Evolutionary conservation across 768 basidiomycete genomes (phyloP), one percentile per base, ranked within the genome.

Genomic region (Lactifluus piperatus): DNA sequence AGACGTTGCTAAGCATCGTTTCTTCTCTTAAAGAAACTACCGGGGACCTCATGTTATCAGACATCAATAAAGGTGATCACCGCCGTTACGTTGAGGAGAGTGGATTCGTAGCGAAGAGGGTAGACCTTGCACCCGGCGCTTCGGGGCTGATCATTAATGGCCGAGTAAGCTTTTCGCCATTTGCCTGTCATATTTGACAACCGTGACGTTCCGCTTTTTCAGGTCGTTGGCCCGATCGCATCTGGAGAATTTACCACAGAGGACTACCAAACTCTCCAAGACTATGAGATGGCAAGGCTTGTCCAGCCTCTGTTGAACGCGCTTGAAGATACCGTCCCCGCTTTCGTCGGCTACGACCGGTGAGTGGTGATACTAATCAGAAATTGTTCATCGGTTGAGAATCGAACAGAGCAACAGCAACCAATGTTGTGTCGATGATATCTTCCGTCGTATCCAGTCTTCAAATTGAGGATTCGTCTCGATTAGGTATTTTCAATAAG

Each of bases 171-270:
- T 8, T 16, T 58, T 2, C 18, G 24, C 9, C 57, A 26, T 20
- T 26, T 10, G 5, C 20, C 3, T 3, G 5, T 27, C 27, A 30
- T 36, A 30, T 30, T 7, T 22, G 55, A 24, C 11, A 50, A n/a
- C 52, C 37, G 54, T 44, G 37, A 62, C 47, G 4, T 37, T 16
- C 4, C 27, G 24, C 13, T 6, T 16, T 29, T 27, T 45, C 64
- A 95, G 94, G 71, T 95, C 52, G 74, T 97, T 27, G 90, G 91
- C 0, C 91, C 91, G 0, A 73, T 97, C 37, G 71, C 72, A 11
- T 64, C 71, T 2, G 78, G 76, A 3, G 79, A 80, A 16, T 91
- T 98, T 68, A 63, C 71, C 7, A 71, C 81, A 0, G 78, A 78
- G n/a, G 95, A 97, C 69, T 86, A 94, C 67, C 73, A 76, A 47